Evolutionary conservation across 805 yeast genomes (phyloP).

Genomic region (Candida germanica): DNA sequence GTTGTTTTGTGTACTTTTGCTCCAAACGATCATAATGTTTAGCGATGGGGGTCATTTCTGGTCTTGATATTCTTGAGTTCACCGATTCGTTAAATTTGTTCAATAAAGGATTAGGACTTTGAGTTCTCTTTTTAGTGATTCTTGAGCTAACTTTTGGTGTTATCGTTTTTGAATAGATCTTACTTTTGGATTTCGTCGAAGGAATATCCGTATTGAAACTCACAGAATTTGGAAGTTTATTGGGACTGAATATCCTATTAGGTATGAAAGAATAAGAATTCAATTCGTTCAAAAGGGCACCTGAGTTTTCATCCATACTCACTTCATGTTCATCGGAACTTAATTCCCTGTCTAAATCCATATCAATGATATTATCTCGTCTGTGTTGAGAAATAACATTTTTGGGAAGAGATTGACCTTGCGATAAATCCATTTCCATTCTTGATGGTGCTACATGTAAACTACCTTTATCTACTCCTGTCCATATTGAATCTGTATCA

Average conservation of each 20-base stretch:
- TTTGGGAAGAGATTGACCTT: neutral
- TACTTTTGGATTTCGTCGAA: neutral
- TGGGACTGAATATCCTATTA: neutral
- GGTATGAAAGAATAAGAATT: conserved; percentile 14
- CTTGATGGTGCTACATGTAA: conserved; percentile 12
- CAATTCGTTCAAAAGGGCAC: conserved; percentile 18
- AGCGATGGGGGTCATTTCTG: conserved; percentile 12
- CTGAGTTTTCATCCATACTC: conserved; percentile 15
- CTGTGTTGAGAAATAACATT: neutral
- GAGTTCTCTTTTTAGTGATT: neutral
- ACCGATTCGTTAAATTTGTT: neutral
- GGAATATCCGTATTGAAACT: neutral
- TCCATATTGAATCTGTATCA: conserved; percentile 14
- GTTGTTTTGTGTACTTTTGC: conserved; percentile 19
- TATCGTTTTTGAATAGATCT: neutral
- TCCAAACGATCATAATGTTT: conserved; percentile 15
- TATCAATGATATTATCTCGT: conserved; percentile 2
- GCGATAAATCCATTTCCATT: conserved; percentile 8
- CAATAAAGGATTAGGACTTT: neutral
- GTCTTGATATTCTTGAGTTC: neutral
- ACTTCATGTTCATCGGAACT: conserved; percentile 14
- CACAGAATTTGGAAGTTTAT: neutral
- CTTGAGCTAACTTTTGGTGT: conserved; percentile 1
- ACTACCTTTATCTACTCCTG: conserved; percentile 12
- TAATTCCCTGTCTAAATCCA: conserved; percentile 11